These are phyloP conservation scores for Leucosporidium yakuticum DNA, from an alignment of 768 basidiomycete genomes.

Conservation along the genomic window DNA sequence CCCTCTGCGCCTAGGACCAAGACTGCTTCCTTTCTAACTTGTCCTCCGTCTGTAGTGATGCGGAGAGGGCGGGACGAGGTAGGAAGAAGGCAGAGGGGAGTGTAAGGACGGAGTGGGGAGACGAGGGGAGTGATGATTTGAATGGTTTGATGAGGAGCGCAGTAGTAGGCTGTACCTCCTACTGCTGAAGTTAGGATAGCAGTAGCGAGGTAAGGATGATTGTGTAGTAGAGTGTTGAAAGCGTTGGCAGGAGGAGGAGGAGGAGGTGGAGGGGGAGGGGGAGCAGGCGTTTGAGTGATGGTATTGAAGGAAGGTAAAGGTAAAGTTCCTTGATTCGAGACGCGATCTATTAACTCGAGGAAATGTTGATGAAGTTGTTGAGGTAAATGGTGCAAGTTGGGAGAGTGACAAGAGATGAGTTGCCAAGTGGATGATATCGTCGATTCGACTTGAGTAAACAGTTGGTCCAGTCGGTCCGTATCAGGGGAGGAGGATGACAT, in stretches of 20 bases:
- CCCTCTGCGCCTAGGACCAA: slow-evolving; percentile 63
- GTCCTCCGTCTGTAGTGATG: not conserved
- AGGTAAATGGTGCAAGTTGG: slow-evolving; percentile 5
- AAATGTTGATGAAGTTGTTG: not conserved
- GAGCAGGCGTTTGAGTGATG: slow-evolving; percentile 16
- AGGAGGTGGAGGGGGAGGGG: not conserved
- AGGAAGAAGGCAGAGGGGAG: slow-evolving; percentile 18
- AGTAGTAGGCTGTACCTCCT: slow-evolving; percentile 12
- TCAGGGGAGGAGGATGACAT: no score
- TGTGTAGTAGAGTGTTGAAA: not conserved
- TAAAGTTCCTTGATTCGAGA: no score
- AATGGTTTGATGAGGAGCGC: not conserved
- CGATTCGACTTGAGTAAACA: not conserved
- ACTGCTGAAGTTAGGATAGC: not conserved
- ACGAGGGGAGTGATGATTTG: not conserved
- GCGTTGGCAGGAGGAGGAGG: slow-evolving; percentile 4
- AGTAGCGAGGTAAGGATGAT: slow-evolving; percentile 11
- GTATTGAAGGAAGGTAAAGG: slow-evolving; percentile 3
- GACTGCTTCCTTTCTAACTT: slow-evolving; percentile 34
- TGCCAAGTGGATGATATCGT: not conserved
- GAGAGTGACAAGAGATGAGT: slow-evolving; percentile 8
- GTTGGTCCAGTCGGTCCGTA: no score
- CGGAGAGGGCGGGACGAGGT: not conserved
- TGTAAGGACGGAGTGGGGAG: not conserved
- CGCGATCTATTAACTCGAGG: not conserved